Evolutionary conservation across 192 early-diverging fungal species (phyloP).

Genomic region (Coemansia sp.): DNA sequence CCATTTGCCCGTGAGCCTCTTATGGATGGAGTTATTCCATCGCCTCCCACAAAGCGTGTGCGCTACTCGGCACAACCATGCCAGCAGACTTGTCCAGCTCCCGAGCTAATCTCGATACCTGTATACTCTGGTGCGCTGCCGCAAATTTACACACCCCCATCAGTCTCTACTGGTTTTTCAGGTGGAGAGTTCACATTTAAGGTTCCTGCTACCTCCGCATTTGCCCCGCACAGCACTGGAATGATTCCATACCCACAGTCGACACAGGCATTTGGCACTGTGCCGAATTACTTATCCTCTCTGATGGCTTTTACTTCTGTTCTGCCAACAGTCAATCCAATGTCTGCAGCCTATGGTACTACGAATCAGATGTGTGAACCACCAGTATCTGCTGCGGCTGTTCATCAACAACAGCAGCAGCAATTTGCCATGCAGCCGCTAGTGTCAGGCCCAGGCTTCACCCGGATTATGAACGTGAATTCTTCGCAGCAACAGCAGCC

Average conservation of each 20-base stretch:
- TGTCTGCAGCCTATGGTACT: background rate
- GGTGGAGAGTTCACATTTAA: slow-evolving; percentile 46
- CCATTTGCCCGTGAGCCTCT: slow-evolving; percentile 27
- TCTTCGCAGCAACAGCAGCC: slow-evolving; percentile 11
- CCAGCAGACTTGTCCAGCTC: background rate
- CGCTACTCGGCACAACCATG: slow-evolving; percentile 10
- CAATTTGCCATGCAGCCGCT: background rate
- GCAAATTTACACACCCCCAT: slow-evolving; percentile 39
- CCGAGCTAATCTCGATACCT: slow-evolving; percentile 28
- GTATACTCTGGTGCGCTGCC: slow-evolving; percentile 14
- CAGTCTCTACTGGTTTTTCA: slow-evolving; percentile 29
- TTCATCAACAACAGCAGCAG: slow-evolving; percentile 11
- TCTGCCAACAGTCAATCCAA: background rate
- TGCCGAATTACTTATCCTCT: background rate
- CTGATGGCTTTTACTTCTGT: background rate
- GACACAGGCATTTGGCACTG: background rate
- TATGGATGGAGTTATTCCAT: slow-evolving; percentile 19
- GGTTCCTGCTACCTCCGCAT: slow-evolving; percentile 14
- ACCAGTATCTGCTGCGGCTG: background rate
- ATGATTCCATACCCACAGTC: background rate
- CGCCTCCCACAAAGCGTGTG: slow-evolving; percentile 50
- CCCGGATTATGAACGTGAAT: background rate
- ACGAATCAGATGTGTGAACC: background rate
- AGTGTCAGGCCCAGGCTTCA: background rate
- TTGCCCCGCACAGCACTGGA: background rate